Evolutionary conservation across 2,329 filamentous ascomycete species (phyloP).

Genomic region (Thelonectria blattea): DNA sequence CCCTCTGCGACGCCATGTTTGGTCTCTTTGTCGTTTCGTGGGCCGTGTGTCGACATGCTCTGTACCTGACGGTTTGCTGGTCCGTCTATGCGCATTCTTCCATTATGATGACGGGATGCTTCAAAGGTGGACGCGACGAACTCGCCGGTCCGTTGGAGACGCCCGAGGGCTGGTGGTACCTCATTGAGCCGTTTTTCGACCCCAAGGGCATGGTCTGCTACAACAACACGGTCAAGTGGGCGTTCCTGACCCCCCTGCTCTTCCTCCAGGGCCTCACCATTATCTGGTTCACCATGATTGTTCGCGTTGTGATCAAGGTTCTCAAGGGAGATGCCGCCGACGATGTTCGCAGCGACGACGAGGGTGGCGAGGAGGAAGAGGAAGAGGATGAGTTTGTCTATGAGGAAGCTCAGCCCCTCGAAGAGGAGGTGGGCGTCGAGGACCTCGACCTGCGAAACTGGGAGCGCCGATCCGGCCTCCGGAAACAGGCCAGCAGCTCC

Average conservation of each 20-base stretch:
- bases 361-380: constrained; percentile 67
- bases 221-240: constrained; percentile 74
- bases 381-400: constrained; percentile 61
- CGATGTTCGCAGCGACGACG: constrained; percentile 84
- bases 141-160: constrained; percentile 59
- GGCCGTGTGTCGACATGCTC: constrained; percentile 81
- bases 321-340: constrained; percentile 79
- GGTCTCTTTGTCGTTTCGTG: constrained; percentile 85
- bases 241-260: constrained; percentile 78
- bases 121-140: constrained; percentile 61
- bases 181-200: constrained; percentile 76
- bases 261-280: constrained; percentile 81
- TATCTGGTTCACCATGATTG: constrained; percentile 89
- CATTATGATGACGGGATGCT: constrained; percentile 68
- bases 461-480: constrained; percentile 62
- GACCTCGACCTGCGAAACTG: constrained; percentile 70
- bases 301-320: constrained; percentile 81
- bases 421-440: constrained; percentile 79
- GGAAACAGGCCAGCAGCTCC: constrained; percentile 59
- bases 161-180: constrained; percentile 62
- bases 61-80: constrained; percentile 82
- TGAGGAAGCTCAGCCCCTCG: constrained; percentile 63
- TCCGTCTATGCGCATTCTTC: constrained; percentile 52
- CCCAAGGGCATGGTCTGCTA: constrained; percentile 80
- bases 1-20: constrained; percentile 81